These are phyloP conservation scores for Nepenthes alata DNA, from an alignment of 179 eudicot species.

Conservation along the genomic window DNA sequence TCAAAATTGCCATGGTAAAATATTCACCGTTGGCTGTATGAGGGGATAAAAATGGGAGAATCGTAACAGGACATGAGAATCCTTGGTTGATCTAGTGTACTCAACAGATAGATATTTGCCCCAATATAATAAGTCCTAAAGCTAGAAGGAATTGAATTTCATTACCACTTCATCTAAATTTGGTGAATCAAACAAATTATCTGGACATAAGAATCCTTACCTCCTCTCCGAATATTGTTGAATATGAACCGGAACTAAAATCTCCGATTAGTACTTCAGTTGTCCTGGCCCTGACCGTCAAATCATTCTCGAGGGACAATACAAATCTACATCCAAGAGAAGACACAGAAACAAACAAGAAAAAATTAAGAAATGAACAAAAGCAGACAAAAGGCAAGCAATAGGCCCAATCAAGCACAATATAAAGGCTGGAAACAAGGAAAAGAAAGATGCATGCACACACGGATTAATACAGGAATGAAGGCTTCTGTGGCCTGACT, in stretches of 20 bases:
- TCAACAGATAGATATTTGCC: no score
- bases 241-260: conserved; percentile 88
- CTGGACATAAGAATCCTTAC: conserved; percentile 19
- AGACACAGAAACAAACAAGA: conserved; percentile 1
- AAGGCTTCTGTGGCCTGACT: not conserved
- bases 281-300: conserved; percentile 73
- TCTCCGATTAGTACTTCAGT: conserved; percentile 58
- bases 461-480: not conserved
- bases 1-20: not conserved
- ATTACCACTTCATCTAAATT: no score
- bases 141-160: no score
- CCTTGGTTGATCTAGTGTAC: no score
- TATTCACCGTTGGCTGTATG: no score
- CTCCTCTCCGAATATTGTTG: conserved; percentile 79
- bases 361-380: conserved; percentile 2
- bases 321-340: conserved; percentile 45
- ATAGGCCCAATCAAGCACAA: not conserved
- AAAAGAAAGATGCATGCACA: not conserved
- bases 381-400: not conserved
- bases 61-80: no score
- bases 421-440: not conserved
- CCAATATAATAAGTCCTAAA: no score
- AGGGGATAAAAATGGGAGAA: no score
- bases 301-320: conserved; percentile 68
- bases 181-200: no score